These are phyloP conservation scores for Pichia sp. DNA, from an alignment of 1,139 yeast species.

Conservation along the genomic window DNA sequence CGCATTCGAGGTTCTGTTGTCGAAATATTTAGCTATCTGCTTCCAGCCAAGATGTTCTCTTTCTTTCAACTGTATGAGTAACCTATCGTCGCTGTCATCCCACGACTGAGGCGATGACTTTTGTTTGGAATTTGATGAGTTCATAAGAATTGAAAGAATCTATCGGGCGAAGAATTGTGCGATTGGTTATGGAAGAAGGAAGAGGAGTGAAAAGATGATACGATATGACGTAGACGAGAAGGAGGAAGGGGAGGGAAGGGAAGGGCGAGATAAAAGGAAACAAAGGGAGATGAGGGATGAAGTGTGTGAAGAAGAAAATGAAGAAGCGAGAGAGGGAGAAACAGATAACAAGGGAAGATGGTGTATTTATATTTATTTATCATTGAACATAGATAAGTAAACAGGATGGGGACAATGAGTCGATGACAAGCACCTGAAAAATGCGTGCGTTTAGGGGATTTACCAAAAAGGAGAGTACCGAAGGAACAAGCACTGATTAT, in stretches of 20 bases:
- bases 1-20: conserved; percentile 73
- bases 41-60: conserved; percentile 75
- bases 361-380: neutral
- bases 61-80: conserved; percentile 67
- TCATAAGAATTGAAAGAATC: neutral
- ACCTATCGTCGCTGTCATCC: conserved; percentile 72
- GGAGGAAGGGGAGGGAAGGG: neutral
- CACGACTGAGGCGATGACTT: conserved; percentile 61
- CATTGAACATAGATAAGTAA: neutral
- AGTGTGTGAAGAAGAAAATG: no score
- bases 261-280: neutral
- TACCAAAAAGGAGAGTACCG: neutral
- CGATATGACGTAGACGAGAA: neutral
- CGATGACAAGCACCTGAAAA: no score
- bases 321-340: neutral
- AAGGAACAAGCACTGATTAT: neutral
- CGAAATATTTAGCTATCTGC: conserved; percentile 68
- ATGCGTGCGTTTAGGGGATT: neutral
- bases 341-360: neutral
- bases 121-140: neutral
- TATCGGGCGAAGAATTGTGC: no score
- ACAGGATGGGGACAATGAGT: neutral
- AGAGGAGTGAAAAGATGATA: no score
- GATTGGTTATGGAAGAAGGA: no score
- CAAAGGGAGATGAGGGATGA: no score